Base-by-base conservation (phyloP, 2,329 filamentous ascomycete genomes). In the Hawksworthiomyces lignivorus region DNA sequence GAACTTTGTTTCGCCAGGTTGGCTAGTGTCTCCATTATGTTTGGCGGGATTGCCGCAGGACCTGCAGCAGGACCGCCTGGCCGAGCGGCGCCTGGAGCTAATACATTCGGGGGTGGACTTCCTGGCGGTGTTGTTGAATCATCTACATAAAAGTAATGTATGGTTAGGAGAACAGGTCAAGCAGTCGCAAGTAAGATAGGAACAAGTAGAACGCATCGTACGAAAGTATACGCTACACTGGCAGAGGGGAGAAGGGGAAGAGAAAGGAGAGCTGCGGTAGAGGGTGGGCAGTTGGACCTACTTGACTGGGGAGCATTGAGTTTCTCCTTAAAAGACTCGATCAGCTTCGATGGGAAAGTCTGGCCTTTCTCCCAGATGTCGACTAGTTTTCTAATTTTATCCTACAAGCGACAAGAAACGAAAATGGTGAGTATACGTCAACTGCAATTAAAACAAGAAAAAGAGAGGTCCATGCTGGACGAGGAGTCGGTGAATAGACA, bases 341-440 rank as follows among this genome's bases (percentile, higher is more conserved):
- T 77, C 78, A 95, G 82, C 41, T 80, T 64, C 31, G 73, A 61
- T 20, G 92, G 88, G 62, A 98, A 97, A 18, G 89, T 97, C 59
- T 84, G 82, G 50, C 87, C 87, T 58, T 92, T 92, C 61, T 96
- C 89, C 92, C 92, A 98, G 53, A 98, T 98, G 60, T 95, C 89
- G 66, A 97, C 72, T 54, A 98, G 77, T 63, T 97, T 97, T 60
- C 75, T 82, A 64, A 97, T 90, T 70, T 96, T 97, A 62, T 94
- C 87, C 85, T 92, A 83, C 70, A 80, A 59, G 50, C 15, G 37
- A 22, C 7, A 15, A 24, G 22, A 20, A 36, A 57, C 60, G 54
- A 52, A n/a, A 52, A 53, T 53, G 58, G 70, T 73, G 61, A 64
- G 63, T 60, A 49, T 50, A 8, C 26, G 26, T 28, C 26, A 28